Percentiles rank a stretch among this genome's conserved stretches.
Evolutionary conservation across 108 stramenopile genomes (phyloP).

Genomic region (Cyclotella distinguenda): DNA sequence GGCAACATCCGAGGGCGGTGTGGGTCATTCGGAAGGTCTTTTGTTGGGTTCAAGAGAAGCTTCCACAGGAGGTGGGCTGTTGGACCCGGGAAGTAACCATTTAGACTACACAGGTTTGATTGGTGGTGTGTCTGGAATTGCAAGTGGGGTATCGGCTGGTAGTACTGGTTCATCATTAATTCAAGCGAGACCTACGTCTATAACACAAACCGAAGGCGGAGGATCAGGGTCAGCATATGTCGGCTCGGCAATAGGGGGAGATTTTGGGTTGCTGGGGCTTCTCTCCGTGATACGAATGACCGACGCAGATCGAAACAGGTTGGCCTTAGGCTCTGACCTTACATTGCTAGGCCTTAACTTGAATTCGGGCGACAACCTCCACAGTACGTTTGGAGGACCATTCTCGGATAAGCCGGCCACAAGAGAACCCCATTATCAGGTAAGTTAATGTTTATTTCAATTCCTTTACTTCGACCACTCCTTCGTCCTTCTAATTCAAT

Average conservation of each 20-base stretch:
- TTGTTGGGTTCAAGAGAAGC: conserved; percentile 27
- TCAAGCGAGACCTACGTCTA: conserved; percentile 31
- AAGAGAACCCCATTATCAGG: conserved; percentile 93
- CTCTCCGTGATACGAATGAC: conserved; percentile 96
- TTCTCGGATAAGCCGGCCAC: conserved; percentile 86
- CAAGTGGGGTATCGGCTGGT: conserved; percentile 11
- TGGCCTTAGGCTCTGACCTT: conserved; percentile 95
- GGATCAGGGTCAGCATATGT: conserved; percentile 24
- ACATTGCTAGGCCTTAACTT: conserved; percentile 95
- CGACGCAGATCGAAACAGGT: conserved; percentile 90
- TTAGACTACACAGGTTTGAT: conserved; percentile 50
- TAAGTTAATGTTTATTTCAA: no score
- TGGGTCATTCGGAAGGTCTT: conserved; percentile 23
- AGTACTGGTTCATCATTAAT: conserved; percentile 19
- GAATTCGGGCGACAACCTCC: conserved; percentile 89
- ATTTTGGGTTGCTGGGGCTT: conserved; percentile 92
- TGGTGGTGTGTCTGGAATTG: conserved; percentile 24
- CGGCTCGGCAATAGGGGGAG: conserved; percentile 81
- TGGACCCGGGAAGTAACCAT: conserved; percentile 36
- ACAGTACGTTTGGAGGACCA: conserved; percentile 91
- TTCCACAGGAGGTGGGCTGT: conserved; percentile 22
- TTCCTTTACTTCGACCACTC: not conserved
- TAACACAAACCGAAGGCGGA: conserved; percentile 38
- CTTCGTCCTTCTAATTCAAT: conserved; percentile 1
- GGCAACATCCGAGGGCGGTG: conserved; percentile 14